Evolutionary conservation across 768 basidiomycete genomes (phyloP).

Genomic region (Coprinellus micaceus): DNA sequence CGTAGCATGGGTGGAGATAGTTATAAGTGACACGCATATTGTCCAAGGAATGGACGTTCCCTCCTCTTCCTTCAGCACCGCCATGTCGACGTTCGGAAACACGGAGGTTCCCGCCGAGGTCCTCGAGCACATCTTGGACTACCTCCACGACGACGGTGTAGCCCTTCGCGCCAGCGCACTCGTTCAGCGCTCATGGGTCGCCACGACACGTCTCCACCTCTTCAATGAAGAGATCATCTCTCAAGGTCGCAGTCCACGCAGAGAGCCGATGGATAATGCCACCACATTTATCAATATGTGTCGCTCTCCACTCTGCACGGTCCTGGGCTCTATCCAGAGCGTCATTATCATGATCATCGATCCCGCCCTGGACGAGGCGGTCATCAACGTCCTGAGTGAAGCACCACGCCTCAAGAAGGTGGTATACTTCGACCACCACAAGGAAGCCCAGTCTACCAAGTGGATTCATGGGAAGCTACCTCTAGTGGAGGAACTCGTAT

Average conservation of each 20-base stretch:
- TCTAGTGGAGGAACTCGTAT: not conserved
- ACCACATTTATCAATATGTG: not conserved
- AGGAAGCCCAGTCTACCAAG: not conserved
- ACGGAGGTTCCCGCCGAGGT: not conserved
- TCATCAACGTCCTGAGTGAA: not conserved
- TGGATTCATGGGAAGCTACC: not conserved
- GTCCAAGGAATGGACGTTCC: too few relatives aligned
- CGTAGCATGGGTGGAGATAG: too few relatives aligned
- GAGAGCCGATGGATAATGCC: not conserved
- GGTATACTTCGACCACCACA: not conserved
- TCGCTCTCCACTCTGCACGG: not conserved
- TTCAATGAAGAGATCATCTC: not conserved
- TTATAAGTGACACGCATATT: too few relatives aligned
- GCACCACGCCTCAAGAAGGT: not conserved
- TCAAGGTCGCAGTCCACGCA: not conserved
- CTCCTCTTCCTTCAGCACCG: too few relatives aligned
- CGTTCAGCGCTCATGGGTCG: not conserved
- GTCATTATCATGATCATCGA: not conserved
- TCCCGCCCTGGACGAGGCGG: not conserved
- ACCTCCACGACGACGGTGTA: not conserved
- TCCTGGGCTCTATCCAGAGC: not conserved
- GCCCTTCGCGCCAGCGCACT: not conserved
- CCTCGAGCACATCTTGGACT: not conserved
- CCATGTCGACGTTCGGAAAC: too few relatives aligned
- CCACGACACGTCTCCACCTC: not conserved